Evolutionary conservation across 257 asterid species (phyloP), one percentile per base, ranked within the genome.

Genomic region (Nemophila menziesii): DNA sequence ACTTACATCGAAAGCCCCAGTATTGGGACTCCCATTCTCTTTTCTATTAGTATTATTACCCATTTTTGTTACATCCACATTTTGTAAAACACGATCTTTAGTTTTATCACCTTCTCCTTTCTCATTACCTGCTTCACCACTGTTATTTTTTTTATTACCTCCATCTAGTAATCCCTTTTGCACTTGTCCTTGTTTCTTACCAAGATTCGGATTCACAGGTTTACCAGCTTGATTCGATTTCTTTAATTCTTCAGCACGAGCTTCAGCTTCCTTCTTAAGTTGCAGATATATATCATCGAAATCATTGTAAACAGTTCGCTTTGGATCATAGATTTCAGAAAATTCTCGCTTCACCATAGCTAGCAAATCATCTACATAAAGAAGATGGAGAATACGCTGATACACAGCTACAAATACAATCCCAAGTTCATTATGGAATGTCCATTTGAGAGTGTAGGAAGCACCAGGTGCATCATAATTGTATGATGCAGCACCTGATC

Each of bases 341-440:
- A 90, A 90, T 64, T 71, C 80, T 44, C 52, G 69, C 75, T 81
- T 90, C 42, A 90, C 89, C 96, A 70, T 72, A 23, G 82, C 65
- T n/a, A 90, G 94, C 67, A 90, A 65, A 27, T 90, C 94, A 52
- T 90, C 96, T 33, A 90, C 96, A 46, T 90, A 85, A 71, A 81
- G 51, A 54, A 90, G 96, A 71, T 90, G 85, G 64, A 90, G 89
- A 51, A 90, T 72, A 12, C 80, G 70, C 72, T 90, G 96, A 65
- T 85, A 90, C 48, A 85, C 92, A 39, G 98, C 98, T 55, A 90
- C 96, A 55, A 90, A 90, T n/a, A 90, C 93, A 19, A 90, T 76
- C 47, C 93, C 96, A 18, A 90, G 83, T 6, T 90, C 96, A 47
- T 90, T 90, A 64, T 81, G 96, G 53, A 90, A 90, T 10, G 96